Evolutionary conservation across 2,329 filamentous ascomycete species (phyloP).

Genomic region (Sclerotinia borealis): DNA sequence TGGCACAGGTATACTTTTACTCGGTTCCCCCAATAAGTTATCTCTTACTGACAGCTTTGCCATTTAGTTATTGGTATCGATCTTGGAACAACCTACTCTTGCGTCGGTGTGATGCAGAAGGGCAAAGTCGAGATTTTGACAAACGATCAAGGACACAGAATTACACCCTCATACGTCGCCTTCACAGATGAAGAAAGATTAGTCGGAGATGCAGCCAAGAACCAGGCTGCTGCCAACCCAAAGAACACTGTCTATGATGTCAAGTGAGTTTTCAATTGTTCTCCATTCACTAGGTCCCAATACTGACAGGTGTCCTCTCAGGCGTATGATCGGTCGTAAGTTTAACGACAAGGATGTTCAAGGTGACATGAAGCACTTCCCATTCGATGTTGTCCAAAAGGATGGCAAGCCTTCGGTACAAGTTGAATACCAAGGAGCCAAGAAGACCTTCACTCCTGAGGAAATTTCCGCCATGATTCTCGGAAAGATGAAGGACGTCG

Average conservation of each 20-base stretch:
- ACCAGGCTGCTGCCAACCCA: conserved; percentile 55
- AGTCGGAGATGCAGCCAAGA: conserved; percentile 96
- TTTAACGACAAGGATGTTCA: conserved; percentile 81
- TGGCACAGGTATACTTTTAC: conserved; percentile 54
- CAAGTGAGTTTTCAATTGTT: conserved; percentile 55
- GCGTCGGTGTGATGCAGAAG: conserved; percentile 93
- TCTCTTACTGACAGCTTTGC: conserved; percentile 15
- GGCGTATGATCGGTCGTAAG: conserved; percentile 81
- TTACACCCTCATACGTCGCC: conserved; percentile 90
- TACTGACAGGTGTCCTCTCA: conserved; percentile 37
- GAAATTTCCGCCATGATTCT: conserved; percentile 77
- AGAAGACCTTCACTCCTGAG: conserved; percentile 72
- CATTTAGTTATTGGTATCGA: conserved; percentile 81
- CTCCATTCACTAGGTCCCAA: conserved; percentile 12
- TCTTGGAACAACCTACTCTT: conserved; percentile 83
- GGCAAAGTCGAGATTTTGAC: conserved; percentile 93
- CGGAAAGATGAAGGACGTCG: conserved; percentile 79
- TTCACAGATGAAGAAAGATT: conserved; percentile 96
- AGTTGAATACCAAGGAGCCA: conserved; percentile 50
- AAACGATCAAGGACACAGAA: conserved; percentile 96
- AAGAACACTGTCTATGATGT: conserved; percentile 18
- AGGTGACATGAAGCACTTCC: conserved; percentile 95
- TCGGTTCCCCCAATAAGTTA: background rate
- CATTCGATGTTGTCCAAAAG: conserved; percentile 88
- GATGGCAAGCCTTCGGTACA: conserved; percentile 82